These are phyloP conservation scores for Rosa persica DNA, from an alignment of 306 rosid species.

Conservation along the genomic window DNA sequence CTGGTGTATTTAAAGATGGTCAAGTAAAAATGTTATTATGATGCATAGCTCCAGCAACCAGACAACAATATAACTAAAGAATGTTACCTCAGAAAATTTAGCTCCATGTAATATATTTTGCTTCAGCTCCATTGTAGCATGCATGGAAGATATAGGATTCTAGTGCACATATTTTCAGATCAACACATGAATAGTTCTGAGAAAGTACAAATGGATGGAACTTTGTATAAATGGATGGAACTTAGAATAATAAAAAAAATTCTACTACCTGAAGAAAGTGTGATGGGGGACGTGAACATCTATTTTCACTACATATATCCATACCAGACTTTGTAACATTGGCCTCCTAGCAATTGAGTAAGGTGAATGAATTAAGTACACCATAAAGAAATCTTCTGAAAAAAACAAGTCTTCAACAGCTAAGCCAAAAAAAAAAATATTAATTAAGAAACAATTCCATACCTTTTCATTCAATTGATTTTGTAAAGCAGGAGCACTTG, in stretches of 20 bases:
- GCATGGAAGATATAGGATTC: background rate
- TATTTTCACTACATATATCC: too few relatives aligned
- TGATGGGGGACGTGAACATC: background rate
- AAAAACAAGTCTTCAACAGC: background rate
- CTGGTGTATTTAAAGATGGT: too few relatives aligned
- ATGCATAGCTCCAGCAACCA: too few relatives aligned
- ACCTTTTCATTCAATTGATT: background rate
- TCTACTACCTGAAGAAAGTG: background rate
- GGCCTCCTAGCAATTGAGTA: background rate
- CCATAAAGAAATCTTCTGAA: background rate
- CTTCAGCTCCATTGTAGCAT: background rate
- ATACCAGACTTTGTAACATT: too few relatives aligned
- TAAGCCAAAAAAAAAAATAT: background rate
- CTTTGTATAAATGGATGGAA: too few relatives aligned
- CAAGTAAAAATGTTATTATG: too few relatives aligned
- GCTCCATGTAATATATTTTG: background rate
- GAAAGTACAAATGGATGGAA: background rate
- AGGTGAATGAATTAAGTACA: background rate
- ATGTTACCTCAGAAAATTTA: background rate
- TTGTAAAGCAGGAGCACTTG: too few relatives aligned
- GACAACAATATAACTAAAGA: too few relatives aligned
- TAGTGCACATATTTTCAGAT: background rate
- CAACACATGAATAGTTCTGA: background rate
- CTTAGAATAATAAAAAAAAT: background rate
- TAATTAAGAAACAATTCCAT: background rate